These are phyloP conservation scores for Silene vulgaris DNA, from an alignment of 179 eudicot genomes.

Conservation along the genomic window DNA sequence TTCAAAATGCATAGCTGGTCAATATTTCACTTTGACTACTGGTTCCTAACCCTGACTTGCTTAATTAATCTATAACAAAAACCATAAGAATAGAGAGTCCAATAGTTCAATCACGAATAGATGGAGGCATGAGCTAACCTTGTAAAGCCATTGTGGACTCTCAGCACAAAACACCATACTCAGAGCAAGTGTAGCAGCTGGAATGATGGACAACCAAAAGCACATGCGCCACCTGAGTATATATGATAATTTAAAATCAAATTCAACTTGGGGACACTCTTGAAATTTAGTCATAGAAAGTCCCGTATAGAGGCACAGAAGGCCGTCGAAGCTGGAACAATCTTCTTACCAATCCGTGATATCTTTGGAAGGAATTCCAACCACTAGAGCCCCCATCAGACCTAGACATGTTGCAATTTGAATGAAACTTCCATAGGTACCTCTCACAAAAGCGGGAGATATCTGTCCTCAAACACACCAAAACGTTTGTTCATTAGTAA, in stretches of 20 bases:
- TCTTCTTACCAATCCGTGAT: slow-evolving; percentile 58
- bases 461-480: slow-evolving; percentile 37
- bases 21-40: background rate
- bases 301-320: background rate
- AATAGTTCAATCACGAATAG: slow-evolving; percentile 1
- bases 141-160: slow-evolving; percentile 90
- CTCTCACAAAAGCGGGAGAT: slow-evolving; percentile 88
- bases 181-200: slow-evolving; percentile 69
- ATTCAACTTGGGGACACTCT: background rate
- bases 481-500: background rate
- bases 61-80: background rate
- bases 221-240: slow-evolving; percentile 82
- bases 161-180: slow-evolving; percentile 76
- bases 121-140: slow-evolving; percentile 45
- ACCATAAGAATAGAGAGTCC: background rate
- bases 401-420: slow-evolving; percentile 93
- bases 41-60: background rate
- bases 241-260: background rate
- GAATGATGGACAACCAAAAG: slow-evolving; percentile 78
- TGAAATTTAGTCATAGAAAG: background rate
- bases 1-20: background rate
- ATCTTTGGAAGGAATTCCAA: slow-evolving; percentile 76
- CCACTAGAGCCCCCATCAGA: slow-evolving; percentile 56
- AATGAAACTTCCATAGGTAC: slow-evolving; percentile 92
- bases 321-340: slow-evolving; percentile 3